Base-by-base conservation (phyloP, 306 rosid species). In the Castanea crenata region DNA sequence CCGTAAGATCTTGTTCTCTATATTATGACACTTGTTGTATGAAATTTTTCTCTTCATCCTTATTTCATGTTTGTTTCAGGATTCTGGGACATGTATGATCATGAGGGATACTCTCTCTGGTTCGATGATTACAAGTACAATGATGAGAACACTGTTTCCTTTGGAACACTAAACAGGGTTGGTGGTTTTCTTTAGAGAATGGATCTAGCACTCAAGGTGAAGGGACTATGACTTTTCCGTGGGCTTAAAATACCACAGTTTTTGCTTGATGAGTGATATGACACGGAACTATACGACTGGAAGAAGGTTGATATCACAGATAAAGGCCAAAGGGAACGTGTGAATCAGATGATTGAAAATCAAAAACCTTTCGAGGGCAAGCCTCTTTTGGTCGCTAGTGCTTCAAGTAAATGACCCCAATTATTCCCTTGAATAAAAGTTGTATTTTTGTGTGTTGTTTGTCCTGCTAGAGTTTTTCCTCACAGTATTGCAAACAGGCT, bases 71-170 rank as follows among this genome's bases (percentile, higher is more conserved):
- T 31, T 51, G 38, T 78, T 76, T 74, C 85, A 94, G 98, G 98
- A 82, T 94, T 92, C 76, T 94, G 97, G 98, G 97, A 92, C 78
- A 92, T 92, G 97, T 92, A 90, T 68, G 98, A 94, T 73, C 96
- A 97, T 1, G 98, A 94, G 82, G 97, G 98, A 13, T 94, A 94
- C 79, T 94, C 97, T 64, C 94, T 94, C 3, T 92, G 96, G 98
- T 91, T 94, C 89, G 92, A 96, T 87, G 90, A 90, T n/a, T 94
- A 92, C 91, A 94, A 94, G 77, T 94, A 94, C 94, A 85, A 94
- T 4, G 90, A 94, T 14, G 98, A 94, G 89, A 92, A 94, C 31
- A 92, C 88, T 0, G 97, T 94, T 55, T 89, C 97, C 29, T 92
- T 85, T n/a, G 98, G 90, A 85, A 92, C 96, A 13, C 32, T 92